Evolutionary conservation across 2,329 filamentous ascomycete genomes (phyloP).

Genomic region (Chaetomiaceae sp.): DNA sequence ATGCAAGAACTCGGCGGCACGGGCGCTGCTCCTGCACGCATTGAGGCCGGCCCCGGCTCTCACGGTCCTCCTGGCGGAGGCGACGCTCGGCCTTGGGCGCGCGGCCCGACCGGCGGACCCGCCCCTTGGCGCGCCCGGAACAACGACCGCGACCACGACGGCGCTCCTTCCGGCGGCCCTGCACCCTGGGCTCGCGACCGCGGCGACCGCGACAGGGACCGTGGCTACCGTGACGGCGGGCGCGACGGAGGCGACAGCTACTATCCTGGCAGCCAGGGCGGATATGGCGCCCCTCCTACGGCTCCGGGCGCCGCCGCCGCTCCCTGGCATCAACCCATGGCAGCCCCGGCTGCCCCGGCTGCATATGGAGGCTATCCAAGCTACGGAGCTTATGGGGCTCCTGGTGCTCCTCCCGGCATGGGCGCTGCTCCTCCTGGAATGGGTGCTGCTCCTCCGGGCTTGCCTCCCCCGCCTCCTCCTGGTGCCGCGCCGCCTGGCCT

Average conservation of each 20-base stretch:
- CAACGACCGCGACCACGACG: slow-evolving; percentile 48
- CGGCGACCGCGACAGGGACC: slow-evolving; percentile 37
- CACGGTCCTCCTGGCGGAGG: slow-evolving; percentile 44
- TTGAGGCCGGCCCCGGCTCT: slow-evolving; percentile 74
- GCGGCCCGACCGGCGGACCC: slow-evolving; percentile 75
- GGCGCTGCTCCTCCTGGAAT: slow-evolving; percentile 47
- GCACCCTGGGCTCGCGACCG: slow-evolving; percentile 55
- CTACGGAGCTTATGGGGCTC: slow-evolving; percentile 49
- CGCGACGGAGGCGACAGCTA: slow-evolving; percentile 20
- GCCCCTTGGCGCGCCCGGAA: slow-evolving; percentile 70
- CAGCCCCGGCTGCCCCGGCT: slow-evolving; percentile 47
- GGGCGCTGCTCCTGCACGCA: slow-evolving; percentile 65
- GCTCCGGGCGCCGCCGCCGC: slow-evolving; percentile 34
- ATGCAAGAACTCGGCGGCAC: slow-evolving; percentile 94
- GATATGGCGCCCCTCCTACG: slow-evolving; percentile 21
- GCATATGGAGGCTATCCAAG: slow-evolving; percentile 53
- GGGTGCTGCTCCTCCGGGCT: slow-evolving; percentile 37
- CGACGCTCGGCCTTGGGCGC: slow-evolving; percentile 81
- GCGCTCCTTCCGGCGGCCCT: slow-evolving; percentile 42
- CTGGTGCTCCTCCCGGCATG: slow-evolving; percentile 52
- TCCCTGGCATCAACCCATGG: slow-evolving; percentile 57
- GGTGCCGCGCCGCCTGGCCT: slow-evolving; percentile 47
- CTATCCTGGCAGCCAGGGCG: slow-evolving; percentile 9
- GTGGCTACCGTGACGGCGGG: slow-evolving; percentile 45
- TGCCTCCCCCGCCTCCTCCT: slow-evolving; percentile 29